A percentile compares a stretch with the other conserved stretches of the same genome.
phyloP scores from a whole-genome alignment of 345 rosid species.

The Arabis alpina region DNA sequence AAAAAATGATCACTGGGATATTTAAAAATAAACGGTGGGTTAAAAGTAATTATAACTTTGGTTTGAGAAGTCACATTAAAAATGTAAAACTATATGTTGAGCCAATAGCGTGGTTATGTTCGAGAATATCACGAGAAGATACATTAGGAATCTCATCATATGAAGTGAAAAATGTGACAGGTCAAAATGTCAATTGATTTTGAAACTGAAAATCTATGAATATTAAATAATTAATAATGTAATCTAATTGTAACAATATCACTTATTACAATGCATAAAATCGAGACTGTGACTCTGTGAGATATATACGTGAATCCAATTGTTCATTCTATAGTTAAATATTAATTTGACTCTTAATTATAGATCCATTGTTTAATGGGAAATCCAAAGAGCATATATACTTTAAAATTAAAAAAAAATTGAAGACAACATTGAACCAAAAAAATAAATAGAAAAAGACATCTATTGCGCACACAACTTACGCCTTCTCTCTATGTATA shows the following conservation, averaged over 20 bases:
- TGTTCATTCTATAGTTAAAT: slow-evolving; percentile 10
- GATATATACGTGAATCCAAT: slow-evolving; percentile 23
- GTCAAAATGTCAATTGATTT: no score
- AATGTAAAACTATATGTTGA: no score
- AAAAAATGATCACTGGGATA: no score
- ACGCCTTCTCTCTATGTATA: slow-evolving; percentile 29
- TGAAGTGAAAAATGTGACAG: no score
- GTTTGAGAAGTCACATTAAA: no score
- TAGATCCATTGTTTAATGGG: slow-evolving; percentile 21
- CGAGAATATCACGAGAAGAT: no score
- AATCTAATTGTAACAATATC: background rate
- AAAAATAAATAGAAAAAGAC: slow-evolving; percentile 22
- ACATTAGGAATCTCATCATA: no score
- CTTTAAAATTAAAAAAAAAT: slow-evolving; percentile 21
- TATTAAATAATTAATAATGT: background rate
- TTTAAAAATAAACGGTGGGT: no score
- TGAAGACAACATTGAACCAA: slow-evolving; percentile 32
- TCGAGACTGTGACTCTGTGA: background rate
- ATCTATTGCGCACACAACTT: slow-evolving; percentile 17
- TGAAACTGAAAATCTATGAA: no score
- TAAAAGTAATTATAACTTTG: no score
- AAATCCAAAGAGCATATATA: slow-evolving; percentile 37
- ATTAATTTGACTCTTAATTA: slow-evolving; percentile 7
- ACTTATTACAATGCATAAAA: slow-evolving; percentile 6
- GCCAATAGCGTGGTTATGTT: no score